These are phyloP conservation scores for Pachysandra terminalis DNA, from an alignment of 164 flowering plant species.

Conservation along the genomic window DNA sequence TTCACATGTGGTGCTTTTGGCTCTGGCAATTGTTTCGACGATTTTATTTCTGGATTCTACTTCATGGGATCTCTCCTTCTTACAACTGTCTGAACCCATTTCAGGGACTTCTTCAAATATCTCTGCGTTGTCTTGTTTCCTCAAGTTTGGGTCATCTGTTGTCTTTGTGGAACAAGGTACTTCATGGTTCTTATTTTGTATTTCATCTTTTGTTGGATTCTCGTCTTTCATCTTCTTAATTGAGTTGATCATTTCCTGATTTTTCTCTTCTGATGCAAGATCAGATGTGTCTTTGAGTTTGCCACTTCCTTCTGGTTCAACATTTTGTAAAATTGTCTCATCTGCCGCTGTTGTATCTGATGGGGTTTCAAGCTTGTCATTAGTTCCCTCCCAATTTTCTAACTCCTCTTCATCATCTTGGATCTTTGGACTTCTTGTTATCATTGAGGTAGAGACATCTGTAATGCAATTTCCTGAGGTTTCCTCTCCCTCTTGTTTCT, in stretches of 20 bases:
- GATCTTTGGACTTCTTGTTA: neutral
- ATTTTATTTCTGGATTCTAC: neutral
- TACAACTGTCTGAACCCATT: neutral
- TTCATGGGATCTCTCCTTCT: neutral
- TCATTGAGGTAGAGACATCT: conserved; percentile 5
- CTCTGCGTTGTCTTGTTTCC: neutral
- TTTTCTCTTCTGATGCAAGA: neutral
- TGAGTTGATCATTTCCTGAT: neutral
- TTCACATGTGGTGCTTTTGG: conserved; percentile 1
- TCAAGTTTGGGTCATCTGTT: conserved; percentile 8
- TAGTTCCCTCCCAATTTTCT: neutral
- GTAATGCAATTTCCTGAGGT: conserved; percentile 1
- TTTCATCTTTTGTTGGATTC: conserved; percentile 3
- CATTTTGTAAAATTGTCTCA: neutral
- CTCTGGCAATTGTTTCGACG: neutral
- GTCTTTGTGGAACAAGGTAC: neutral
- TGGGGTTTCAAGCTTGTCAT: conserved; percentile 8
- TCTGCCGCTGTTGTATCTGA: neutral
- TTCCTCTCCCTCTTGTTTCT: conserved; percentile 14
- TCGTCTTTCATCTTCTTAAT: conserved; percentile 3
- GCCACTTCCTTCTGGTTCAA: neutral
- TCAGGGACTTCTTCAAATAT: conserved; percentile 3
- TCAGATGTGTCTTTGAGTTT: neutral
- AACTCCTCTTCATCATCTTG: conserved; percentile 12
- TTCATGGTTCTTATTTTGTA: conserved; percentile 7